Percentiles rank a stretch among this genome's conserved stretches.
phyloP scores from a whole-genome alignment of 768 basidiomycete species.

The Pleurotus tuber-regium region DNA sequence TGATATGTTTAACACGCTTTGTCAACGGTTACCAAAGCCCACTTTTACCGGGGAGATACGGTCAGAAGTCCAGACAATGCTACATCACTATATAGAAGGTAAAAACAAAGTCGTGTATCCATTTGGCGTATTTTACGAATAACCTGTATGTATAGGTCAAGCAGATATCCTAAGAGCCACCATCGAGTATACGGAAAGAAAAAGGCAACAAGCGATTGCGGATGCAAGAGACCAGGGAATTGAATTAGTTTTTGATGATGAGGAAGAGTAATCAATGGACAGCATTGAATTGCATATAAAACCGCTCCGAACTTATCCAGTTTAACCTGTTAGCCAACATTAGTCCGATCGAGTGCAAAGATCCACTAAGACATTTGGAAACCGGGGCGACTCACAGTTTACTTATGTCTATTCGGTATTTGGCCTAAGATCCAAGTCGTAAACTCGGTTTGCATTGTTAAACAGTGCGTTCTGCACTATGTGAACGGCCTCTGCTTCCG shows the following conservation, averaged over 20 bases:
- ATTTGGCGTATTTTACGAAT: neutral
- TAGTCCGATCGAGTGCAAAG: too few relatives aligned
- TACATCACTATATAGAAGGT: slow-evolving; percentile 69
- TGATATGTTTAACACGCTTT: slow-evolving; percentile 60
- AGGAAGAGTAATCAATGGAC: too few relatives aligned
- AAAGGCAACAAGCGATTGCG: slow-evolving; percentile 45
- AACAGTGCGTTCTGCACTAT: slow-evolving; percentile 61
- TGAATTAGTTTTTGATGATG: slow-evolving; percentile 49
- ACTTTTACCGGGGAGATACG: slow-evolving; percentile 13
- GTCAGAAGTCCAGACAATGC: slow-evolving; percentile 61
- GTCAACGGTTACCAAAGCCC: slow-evolving; percentile 45
- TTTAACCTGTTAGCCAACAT: too few relatives aligned
- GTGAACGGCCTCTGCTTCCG: slow-evolving; percentile 48
- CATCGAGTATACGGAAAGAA: slow-evolving; percentile 43
- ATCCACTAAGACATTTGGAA: too few relatives aligned
- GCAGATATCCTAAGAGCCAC: slow-evolving; percentile 54
- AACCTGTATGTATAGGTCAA: slow-evolving; percentile 43
- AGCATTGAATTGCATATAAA: too few relatives aligned
- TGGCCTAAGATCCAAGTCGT: slow-evolving; percentile 47
- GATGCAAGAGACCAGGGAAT: slow-evolving; percentile 51
- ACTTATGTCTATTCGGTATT: neutral
- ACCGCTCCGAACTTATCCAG: too few relatives aligned
- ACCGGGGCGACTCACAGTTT: too few relatives aligned
- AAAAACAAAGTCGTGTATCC: slow-evolving; percentile 6
- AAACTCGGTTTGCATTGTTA: slow-evolving; percentile 63